Base-by-base conservation (phyloP, 2,329 filamentous ascomycete species). In the Tolypocladium ophioglossoides region DNA sequence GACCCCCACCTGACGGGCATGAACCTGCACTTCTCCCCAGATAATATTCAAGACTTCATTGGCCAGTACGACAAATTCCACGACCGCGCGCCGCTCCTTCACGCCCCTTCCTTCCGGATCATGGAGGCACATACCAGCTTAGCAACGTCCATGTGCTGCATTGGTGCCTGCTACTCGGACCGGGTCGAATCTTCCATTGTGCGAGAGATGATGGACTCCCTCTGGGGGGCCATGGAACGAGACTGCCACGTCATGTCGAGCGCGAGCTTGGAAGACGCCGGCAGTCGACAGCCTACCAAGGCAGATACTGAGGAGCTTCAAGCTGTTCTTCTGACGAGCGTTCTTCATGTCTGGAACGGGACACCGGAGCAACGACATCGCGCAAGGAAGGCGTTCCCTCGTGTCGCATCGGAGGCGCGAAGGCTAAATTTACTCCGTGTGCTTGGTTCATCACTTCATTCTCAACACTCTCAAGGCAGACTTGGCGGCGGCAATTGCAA, bases 131-230 rank as follows among this genome's bases (percentile, higher is more conserved):
- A 85, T 65, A 82, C 84, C 56, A 83, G 84, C 59, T 75, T 90
- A 57, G 72, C 88, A 51, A 76, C 87, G 56, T 78, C 78, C 57
- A 86, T 91, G 75, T 83, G 86, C 63, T 88, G 84, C 65, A 77
- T 88, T 61, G 87, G 87, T 39, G 86, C 86, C 41, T 86, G 87
- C 55, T 91, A 90, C 68, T 88, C 86, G 52, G 78, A 86, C 53
- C 77, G 76, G 57, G 71, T 87, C 57, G 72, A 75, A 32, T 69
- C 83, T 47, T 72, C 76, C 56, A 76, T 86, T 59, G 83, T 86
- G 58, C 82, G 86, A 57, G 80, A 83, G 64, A 76, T 89, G 68
- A 87, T 86, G 77, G 80, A 86, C 55, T 75, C 81, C 52, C 74
- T 85, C 37, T 80, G 80, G 58, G 65, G 74, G 24, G 79, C 80